Percentiles rank a stretch among this genome's conserved stretches.
phyloP scores from a whole-genome alignment of 768 basidiomycete species.

The Russula virescens region DNA sequence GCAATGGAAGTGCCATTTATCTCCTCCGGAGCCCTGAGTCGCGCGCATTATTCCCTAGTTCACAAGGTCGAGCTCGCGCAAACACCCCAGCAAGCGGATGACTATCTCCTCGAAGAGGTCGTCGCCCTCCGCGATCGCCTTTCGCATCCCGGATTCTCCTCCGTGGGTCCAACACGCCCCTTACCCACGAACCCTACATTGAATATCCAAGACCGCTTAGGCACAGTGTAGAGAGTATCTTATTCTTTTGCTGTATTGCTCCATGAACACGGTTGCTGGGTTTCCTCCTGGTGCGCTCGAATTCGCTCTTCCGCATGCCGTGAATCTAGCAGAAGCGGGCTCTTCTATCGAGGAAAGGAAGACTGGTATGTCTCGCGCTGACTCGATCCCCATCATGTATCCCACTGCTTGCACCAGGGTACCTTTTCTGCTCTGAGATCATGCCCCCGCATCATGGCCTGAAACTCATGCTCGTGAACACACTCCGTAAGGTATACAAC shows the following conservation, averaged over 20 bases:
- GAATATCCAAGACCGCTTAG: constrained; percentile 34
- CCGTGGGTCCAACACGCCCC: constrained; percentile 40
- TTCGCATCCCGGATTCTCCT: constrained; percentile 42
- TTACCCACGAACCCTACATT: background rate
- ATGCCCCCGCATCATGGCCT: constrained; percentile 68
- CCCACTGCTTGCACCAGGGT: constrained; percentile 43
- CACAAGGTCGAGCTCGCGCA: constrained; percentile 60
- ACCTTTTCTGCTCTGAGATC: constrained; percentile 68
- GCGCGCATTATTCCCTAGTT: constrained; percentile 71
- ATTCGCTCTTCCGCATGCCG: constrained; percentile 70
- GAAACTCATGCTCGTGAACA: constrained; percentile 80
- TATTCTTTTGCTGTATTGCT: constrained; percentile 66
- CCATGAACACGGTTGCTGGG: constrained; percentile 43
- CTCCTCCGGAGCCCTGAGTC: constrained; percentile 71
- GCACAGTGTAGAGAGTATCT: constrained; percentile 60
- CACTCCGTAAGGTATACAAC: constrained; percentile 62
- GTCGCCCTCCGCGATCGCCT: constrained; percentile 50
- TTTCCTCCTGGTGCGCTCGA: constrained; percentile 43
- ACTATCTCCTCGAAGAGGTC: constrained; percentile 54
- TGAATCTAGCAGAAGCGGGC: constrained; percentile 72
- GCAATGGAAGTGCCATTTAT: constrained; percentile 73
- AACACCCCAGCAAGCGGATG: constrained; percentile 55
- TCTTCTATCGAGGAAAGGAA: constrained; percentile 54
- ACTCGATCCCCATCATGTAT: background rate
- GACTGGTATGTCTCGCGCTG: constrained; percentile 43